Evolutionary conservation across 495 filamentous ascomycete genomes (phyloP), one percentile per base, ranked within the genome.

Genomic region (Penicillium roqueforti): DNA sequence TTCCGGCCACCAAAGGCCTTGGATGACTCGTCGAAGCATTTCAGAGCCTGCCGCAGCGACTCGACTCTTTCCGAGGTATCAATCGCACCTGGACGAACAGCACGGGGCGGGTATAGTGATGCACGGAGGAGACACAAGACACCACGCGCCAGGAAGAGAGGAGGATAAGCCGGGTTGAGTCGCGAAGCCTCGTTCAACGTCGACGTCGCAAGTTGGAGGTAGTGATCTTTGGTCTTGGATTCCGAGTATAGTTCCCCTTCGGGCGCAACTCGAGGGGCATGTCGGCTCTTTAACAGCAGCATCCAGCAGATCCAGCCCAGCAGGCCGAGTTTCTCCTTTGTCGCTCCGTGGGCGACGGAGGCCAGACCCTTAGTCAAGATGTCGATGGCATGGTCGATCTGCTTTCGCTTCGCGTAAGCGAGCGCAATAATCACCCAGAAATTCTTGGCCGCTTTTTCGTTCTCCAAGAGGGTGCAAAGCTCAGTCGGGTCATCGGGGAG

Each of bases 371-470:
- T 90, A 38, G 84, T 82, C 51, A 98, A 76, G 60, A 98, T 93
- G 68, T 97, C 92, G 60, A 97, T 92, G 38, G 93, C 93, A 70
- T 90, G 88, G 59, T 96, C 91, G 39, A 91, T 80, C 71, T 95
- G 92, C 34, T 85, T 82, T 69, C 95, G 91, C 72, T 97, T 97
- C 23, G 92, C 92, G 64, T 98, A 97, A n/a, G 92, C 95, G 31
- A 97, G 80, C 28, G 93, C 88, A 56, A 97, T 91, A 13, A 88
- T 90, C 77, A 97, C 91, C 93, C 93, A 98, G 63, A 91, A 92
- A 28, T 84, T 87, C 56, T 91, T 86, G 18, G 86, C 87, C 3
- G 90, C 89, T 53, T 84, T 82, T 67, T 97, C 93, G 55, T 92
- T 93, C 68, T 97, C 93, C 48, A 98, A 80, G 36, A 97, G 77